phyloP scores from a whole-genome alignment of 306 rosid species.

The Vicia sativa region DNA sequence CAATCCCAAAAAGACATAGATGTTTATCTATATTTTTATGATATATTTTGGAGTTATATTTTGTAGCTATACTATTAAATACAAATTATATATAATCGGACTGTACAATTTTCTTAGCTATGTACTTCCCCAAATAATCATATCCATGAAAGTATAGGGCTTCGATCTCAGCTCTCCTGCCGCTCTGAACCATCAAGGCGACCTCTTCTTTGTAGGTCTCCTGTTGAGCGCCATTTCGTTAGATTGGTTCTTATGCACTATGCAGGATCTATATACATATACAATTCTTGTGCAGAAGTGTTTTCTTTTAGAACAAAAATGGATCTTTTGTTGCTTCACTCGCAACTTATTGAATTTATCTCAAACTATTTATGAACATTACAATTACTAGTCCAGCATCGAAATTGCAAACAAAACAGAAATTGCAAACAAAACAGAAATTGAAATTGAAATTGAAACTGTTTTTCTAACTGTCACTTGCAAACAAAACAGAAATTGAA shows the following conservation, averaged over 20 bases:
- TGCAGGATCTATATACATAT: neutral
- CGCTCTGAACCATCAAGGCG: slow-evolving; percentile 64
- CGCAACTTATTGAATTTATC: too few species aligned
- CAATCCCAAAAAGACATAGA: too few species aligned
- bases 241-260: neutral
- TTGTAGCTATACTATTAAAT: neutral
- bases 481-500: too few species aligned
- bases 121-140: slow-evolving; percentile 73
- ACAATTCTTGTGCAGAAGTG: slow-evolving; percentile 9
- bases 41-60: neutral
- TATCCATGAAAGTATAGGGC: slow-evolving; percentile 79
- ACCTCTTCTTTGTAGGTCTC: slow-evolving; percentile 77
- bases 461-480: too few species aligned
- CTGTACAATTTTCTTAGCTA: slow-evolving; percentile 79
- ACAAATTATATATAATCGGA: slow-evolving; percentile 59
- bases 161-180: slow-evolving; percentile 82
- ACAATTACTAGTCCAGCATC: too few species aligned
- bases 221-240: slow-evolving; percentile 49
- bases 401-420: too few species aligned
- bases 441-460: too few species aligned
- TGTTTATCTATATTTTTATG: too few species aligned
- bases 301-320: neutral
- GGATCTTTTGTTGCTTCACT: too few species aligned
- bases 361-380: too few species aligned
- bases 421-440: too few species aligned